A percentile compares a stretch with the other conserved stretches of the same genome.
Conservation (phyloP, 352 stramenopile genomes). For the Aphanomyces astaci region DNA sequence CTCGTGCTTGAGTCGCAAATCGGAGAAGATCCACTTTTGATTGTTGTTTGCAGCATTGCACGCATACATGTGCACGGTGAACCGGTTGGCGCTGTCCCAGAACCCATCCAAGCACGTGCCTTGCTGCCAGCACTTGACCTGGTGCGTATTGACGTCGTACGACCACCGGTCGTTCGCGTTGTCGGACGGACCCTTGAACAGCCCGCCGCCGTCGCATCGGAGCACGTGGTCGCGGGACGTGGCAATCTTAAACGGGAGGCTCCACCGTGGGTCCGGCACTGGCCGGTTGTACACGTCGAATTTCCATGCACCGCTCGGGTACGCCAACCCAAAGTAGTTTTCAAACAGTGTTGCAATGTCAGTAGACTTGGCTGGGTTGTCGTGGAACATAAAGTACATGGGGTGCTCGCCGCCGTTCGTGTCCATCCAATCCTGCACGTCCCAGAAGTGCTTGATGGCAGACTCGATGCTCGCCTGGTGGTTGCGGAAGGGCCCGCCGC, state of each 20-base stretch:
- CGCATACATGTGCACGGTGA: conserved; percentile 14
- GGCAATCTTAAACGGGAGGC: not conserved
- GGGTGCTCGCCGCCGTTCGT: not conserved
- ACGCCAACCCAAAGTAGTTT: conserved; percentile 17
- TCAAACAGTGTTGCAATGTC: conserved; percentile 7
- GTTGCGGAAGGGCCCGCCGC: conserved; percentile 1
- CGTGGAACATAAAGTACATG: conserved; percentile 24
- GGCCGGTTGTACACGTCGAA: conserved; percentile 9
- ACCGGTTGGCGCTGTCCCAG: not conserved
- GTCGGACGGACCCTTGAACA: not conserved
- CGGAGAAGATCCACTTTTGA: conserved; percentile 19
- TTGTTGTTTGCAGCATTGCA: conserved; percentile 13
- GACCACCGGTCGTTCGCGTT: conserved; percentile 9
- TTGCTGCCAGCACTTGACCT: not conserved
- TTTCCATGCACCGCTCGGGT: conserved; percentile 9
- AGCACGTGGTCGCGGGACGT: not conserved
- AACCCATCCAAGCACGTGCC: conserved; percentile 9
- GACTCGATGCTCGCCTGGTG: not conserved
- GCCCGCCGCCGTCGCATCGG: not conserved
- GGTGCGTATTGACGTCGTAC: not conserved
- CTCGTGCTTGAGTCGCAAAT: conserved; percentile 9
- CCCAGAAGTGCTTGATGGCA: conserved; percentile 9
- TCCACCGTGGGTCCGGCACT: not conserved
- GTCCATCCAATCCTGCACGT: conserved; percentile 41
- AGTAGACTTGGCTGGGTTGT: conserved; percentile 10